A percentile compares a stretch with the other conserved stretches of the same genome.
These are phyloP conservation scores for Xylariaceae sp. DNA, from an alignment of 2,329 filamentous ascomycete genomes.

Conservation along the genomic window DNA sequence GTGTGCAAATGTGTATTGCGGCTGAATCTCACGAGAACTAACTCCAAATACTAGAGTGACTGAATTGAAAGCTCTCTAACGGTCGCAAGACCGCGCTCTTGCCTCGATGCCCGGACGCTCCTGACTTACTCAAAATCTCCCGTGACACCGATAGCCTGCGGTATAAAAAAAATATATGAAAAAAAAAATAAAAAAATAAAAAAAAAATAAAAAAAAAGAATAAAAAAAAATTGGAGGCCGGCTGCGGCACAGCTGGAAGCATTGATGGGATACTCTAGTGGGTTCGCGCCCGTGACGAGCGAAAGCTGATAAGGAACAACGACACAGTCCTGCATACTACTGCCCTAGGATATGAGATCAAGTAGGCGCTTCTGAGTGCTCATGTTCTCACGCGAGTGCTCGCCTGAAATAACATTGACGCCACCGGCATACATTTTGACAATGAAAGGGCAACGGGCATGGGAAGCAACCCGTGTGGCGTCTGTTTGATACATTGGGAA, in stretches of 20 bases:
- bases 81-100: constrained; percentile 4
- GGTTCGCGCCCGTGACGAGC: constrained; percentile 34
- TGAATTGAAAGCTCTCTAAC: constrained; percentile 6
- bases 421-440: constrained; percentile 37
- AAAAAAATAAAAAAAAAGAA: no score
- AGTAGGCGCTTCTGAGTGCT: constrained; percentile 12
- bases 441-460: constrained; percentile 24
- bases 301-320: constrained; percentile 33
- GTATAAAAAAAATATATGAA: no score
- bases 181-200: no score
- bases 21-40: no score
- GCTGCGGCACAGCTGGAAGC: constrained; percentile 27
- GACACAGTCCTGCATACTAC: constrained; percentile 27
- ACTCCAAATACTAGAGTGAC: no score
- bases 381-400: constrained; percentile 20
- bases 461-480: constrained; percentile 36
- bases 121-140: no score
- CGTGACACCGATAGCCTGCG: no score
- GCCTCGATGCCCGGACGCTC: constrained; percentile 5
- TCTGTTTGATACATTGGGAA: constrained; percentile 42
- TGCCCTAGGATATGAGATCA: not conserved
- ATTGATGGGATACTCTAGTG: constrained; percentile 31
- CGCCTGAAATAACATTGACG: constrained; percentile 36
- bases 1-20: no score
- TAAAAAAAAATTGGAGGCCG: constrained; percentile 34